Evolutionary conservation across 108 stramenopile genomes (phyloP), one percentile per base, ranked within the genome.

Genomic region (Epipyxis sp.): DNA sequence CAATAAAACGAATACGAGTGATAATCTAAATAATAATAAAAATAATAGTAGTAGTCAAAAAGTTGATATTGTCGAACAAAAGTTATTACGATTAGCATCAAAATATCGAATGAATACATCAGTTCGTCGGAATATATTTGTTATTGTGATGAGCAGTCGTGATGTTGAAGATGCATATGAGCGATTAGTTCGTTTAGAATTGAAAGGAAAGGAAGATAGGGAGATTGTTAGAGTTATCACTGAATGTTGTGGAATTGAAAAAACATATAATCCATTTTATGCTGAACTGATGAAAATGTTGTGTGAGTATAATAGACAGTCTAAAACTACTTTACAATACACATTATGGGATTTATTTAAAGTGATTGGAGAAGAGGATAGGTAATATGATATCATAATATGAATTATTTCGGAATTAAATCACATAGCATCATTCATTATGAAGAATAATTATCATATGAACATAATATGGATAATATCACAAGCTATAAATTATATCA

Each of bases 341-440:
- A 90, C 95, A 25, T 94, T 90, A 76, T 97, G 95, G 95, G 97
- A 98, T 82, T 69, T 78, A 30, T 95, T 98, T 69, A 97, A 98
- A 82, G 88, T 89, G 59, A 87, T 96, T 44, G 92, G 94, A 2
- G 83, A 87, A 2, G 86, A 87, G 59, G 80, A 84, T 39, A 85
- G 80, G 41, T 83, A 93, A 42, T 90, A 90, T 59, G 16, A 20
- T 0, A 34, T 1, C 1, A 3, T 10, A 10, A 6, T 1, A 30
- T 3, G 1, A 44, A n/a, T n/a, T n/a, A n/a, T n/a, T n/a, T n/a
- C n/a, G n/a, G n/a, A n/a, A n/a, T n/a, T n/a, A n/a, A n/a, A n/a
- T n/a, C n/a, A n/a, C n/a, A n/a, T n/a, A n/a, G n/a, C n/a, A n/a
- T n/a, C n/a, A n/a, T n/a, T n/a, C n/a, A n/a, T n/a, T n/a, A n/a